Percentiles rank a stretch among this genome's conserved stretches.
Conservation (phyloP, 768 basidiomycete genomes). For the Xerocomus potaroensis region DNA sequence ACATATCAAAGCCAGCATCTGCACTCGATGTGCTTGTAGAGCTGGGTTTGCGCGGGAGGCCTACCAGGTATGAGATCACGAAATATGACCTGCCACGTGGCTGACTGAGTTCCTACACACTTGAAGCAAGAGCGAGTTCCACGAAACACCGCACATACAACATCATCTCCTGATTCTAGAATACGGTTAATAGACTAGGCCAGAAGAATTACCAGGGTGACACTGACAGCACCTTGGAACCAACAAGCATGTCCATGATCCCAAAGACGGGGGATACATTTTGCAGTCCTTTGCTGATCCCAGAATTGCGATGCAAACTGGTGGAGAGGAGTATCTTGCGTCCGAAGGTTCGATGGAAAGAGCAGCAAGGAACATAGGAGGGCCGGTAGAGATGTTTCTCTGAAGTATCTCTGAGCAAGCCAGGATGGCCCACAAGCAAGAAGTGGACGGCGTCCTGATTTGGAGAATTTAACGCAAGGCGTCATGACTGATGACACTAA, state of each 20-base stretch:
- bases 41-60: conserved; percentile 56
- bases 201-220: not conserved
- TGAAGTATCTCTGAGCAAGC: conserved; percentile 82
- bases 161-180: conserved; percentile 52
- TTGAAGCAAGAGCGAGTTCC: conserved; percentile 90
- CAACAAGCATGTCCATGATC: conserved; percentile 81
- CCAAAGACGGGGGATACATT: conserved; percentile 79
- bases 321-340: conserved; percentile 63
- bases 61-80: conserved; percentile 35
- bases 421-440: conserved; percentile 6
- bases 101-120: conserved; percentile 86
- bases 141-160: conserved; percentile 72
- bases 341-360: conserved; percentile 60
- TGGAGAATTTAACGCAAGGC: conserved; percentile 90
- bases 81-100: conserved; percentile 7
- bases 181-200: conserved; percentile 2
- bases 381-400: conserved; percentile 74
- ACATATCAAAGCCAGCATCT: conserved; percentile 74
- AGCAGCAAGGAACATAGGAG: conserved; percentile 63
- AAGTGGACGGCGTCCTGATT: conserved; percentile 58
- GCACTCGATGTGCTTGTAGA: conserved; percentile 60
- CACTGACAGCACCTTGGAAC: conserved; percentile 60
- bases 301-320: conserved; percentile 95
- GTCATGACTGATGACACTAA: conserved; percentile 80
- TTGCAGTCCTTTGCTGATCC: conserved; percentile 83